Evolutionary conservation across 352 stramenopile genomes (phyloP).

Genomic region (Phytopythium oedochilum): DNA sequence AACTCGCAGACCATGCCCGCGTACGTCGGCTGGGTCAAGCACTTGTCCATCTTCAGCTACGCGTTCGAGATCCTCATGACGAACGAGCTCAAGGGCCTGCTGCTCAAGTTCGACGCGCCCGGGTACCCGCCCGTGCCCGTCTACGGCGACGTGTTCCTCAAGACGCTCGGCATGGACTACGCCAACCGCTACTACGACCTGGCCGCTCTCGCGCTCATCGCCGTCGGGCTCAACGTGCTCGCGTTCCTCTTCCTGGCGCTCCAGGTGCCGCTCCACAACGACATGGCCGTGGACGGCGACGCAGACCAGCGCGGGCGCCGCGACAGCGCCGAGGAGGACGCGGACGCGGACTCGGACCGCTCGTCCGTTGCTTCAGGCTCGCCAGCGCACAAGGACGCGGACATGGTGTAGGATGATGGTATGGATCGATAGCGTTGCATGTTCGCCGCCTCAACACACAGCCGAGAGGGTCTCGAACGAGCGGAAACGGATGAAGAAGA

Average conservation of each 20-base stretch:
- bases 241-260: slow-evolving; percentile 63
- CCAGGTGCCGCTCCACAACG: slow-evolving; percentile 52
- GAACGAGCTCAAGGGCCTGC: slow-evolving; percentile 69
- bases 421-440: background rate
- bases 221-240: slow-evolving; percentile 45
- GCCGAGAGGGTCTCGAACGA: background rate
- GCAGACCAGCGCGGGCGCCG: too few species aligned
- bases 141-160: slow-evolving; percentile 81
- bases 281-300: slow-evolving; percentile 11
- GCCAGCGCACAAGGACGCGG: background rate
- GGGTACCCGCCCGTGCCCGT: slow-evolving; percentile 72
- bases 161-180: slow-evolving; percentile 81
- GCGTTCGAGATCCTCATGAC: slow-evolving; percentile 86
- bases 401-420: background rate
- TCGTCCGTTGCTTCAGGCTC: background rate
- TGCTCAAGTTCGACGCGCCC: slow-evolving; percentile 74
- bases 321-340: slow-evolving; percentile 15
- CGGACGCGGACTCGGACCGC: background rate
- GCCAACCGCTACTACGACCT: slow-evolving; percentile 71
- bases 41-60: slow-evolving; percentile 85
- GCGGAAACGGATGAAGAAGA: background rate
- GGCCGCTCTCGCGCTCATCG: slow-evolving; percentile 44
- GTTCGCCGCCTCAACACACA: background rate
- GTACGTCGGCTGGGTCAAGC: slow-evolving; percentile 65
- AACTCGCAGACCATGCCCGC: slow-evolving; percentile 77